Conservation (phyloP, 331 rosid species). For the Quercus phellos region DNA sequence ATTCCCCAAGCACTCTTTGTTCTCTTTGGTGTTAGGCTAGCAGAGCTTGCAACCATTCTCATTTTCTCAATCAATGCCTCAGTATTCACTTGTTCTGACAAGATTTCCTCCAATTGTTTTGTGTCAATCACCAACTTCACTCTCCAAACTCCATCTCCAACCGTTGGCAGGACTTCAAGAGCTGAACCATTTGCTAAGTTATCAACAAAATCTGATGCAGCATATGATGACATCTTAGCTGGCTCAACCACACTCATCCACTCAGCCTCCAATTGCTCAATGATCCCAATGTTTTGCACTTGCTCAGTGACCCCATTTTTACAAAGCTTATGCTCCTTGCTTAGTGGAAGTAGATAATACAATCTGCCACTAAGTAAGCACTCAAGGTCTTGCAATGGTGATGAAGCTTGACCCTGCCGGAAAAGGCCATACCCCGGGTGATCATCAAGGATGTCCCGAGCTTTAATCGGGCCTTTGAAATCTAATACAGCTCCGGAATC, state of each 20-base stretch:
- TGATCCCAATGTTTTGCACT: neutral
- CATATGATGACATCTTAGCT: neutral
- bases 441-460: constrained; percentile 44
- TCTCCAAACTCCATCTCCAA: constrained; percentile 65
- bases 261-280: constrained; percentile 14
- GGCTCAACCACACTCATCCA: constrained; percentile 1
- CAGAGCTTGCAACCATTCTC: constrained; percentile 59
- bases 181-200: constrained; percentile 45
- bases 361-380: constrained; percentile 38
- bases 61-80: constrained; percentile 69
- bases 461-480: constrained; percentile 18
- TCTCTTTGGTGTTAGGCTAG: constrained; percentile 40
- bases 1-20: constrained; percentile 32
- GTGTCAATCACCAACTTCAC: constrained; percentile 67
- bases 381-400: constrained; percentile 39
- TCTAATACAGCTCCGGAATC: too few species aligned
- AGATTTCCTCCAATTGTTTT: constrained; percentile 60
- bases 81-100: constrained; percentile 59
- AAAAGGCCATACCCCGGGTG: constrained; percentile 52
- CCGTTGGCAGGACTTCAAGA: constrained; percentile 55
- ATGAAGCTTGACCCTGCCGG: constrained; percentile 40
- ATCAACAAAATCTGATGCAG: constrained; percentile 36
- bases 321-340: neutral
- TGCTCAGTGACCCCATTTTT: neutral
- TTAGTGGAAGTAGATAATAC: constrained; percentile 61